Evolutionary conservation across 75 land plant genomes (phyloP), one percentile per base, ranked within the genome.

Genomic region (Cunninghamia lanceolata): DNA sequence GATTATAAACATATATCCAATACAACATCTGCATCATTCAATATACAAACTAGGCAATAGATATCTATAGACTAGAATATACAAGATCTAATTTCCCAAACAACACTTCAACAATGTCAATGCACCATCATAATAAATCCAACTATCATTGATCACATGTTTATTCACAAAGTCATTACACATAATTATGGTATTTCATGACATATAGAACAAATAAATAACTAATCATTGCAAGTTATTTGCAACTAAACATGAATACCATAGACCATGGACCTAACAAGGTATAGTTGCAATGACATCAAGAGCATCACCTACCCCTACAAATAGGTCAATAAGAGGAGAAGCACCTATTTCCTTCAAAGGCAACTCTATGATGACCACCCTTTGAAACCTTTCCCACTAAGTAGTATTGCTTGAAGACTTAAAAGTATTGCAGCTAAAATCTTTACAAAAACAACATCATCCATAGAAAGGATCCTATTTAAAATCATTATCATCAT

Each of bases 301-400:
- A 63, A 98, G 68, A 11, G 85, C 87, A 59, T 88, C 88, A 4
- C 88, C 94, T 14, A 88, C 81, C 71, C 89, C 85, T 50, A 91
- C 92, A 84, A 95, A 86, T 81, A 81, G 86, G 28, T 91, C 89
- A 78, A 90, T 66, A 14, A 94, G 90, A 28, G 59, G 71, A 13
- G 79, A 85, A 15, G 94, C 95, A n/a, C 99, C 99, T 9, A 96
- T 89, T 46, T 91, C 88, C 82, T 91, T 85, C 25, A 98, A 87
- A 11, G 94, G 92, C 34, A 82, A 74, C 80, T 92, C 94, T 11
- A 93, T 98, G 21, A 94, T 39, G 88, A 90, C 19, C 86, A 85
- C 9, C 95, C 95, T 52, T 87, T 79, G 0, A 83, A 10, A 11
- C 92, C 8, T n/a, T n/a, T n/a, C n/a, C 95, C 98, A 1, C 93